Conservation (phyloP, 306 rosid species). For the Lathyrus tuberosus region DNA sequence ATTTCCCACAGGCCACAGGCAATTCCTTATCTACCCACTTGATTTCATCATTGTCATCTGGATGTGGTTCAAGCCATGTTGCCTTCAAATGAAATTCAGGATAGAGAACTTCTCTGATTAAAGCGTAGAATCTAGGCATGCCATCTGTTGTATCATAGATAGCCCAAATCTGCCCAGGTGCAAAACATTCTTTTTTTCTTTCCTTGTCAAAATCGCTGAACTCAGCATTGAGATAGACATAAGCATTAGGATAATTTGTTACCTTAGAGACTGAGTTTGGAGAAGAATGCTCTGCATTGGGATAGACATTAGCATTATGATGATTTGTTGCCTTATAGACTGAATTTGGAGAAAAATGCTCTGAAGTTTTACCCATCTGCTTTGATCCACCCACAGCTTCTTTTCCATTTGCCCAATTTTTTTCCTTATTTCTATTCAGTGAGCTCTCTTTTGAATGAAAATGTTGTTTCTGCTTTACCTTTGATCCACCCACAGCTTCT, state of each 20-base stretch:
- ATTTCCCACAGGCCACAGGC: slow-evolving; percentile 88
- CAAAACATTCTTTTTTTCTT: slow-evolving; percentile 57
- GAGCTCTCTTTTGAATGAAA: slow-evolving; percentile 40
- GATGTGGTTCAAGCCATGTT: slow-evolving; percentile 78
- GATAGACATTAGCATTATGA: slow-evolving; percentile 39
- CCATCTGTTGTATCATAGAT: slow-evolving; percentile 65
- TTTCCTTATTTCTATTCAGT: slow-evolving; percentile 39
- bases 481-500: slow-evolving; percentile 35
- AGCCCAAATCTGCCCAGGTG: slow-evolving; percentile 87
- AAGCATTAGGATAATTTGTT: slow-evolving; percentile 29
- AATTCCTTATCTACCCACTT: slow-evolving; percentile 52
- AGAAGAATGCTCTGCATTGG: slow-evolving; percentile 54
- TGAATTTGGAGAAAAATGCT: slow-evolving; percentile 37
- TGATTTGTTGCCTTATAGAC: slow-evolving; percentile 34
- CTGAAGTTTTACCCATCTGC: slow-evolving; percentile 42
- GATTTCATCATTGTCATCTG: slow-evolving; percentile 48
- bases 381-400: slow-evolving; percentile 32
- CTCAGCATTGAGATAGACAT: slow-evolving; percentile 59
- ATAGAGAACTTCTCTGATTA: slow-evolving; percentile 63
- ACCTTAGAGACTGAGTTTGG: slow-evolving; percentile 40
- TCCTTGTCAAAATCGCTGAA: slow-evolving; percentile 65
- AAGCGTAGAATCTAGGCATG: slow-evolving; percentile 90
- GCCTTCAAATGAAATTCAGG: slow-evolving; percentile 69
- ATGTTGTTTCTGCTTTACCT: slow-evolving; percentile 29
- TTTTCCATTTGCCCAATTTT: slow-evolving; percentile 34